phyloP scores from a whole-genome alignment of 2,329 filamentous ascomycete genomes.

The Corniculantispora saksenae region DNA sequence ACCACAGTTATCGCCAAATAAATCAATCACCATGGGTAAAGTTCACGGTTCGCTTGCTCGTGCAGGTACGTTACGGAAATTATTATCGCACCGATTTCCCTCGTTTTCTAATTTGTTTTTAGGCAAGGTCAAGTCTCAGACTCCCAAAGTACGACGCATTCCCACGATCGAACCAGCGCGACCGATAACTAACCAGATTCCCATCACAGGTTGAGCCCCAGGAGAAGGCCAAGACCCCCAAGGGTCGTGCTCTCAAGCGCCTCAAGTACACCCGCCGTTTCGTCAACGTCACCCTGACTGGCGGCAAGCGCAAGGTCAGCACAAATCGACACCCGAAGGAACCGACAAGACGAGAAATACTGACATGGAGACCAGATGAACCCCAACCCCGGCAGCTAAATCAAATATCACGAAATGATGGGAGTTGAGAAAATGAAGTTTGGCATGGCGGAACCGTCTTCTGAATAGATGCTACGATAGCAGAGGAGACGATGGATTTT shows the following conservation, averaged over 20 bases:
- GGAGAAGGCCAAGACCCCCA: conserved; percentile 96
- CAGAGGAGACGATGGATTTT: conserved; percentile 37
- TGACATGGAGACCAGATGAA: conserved; percentile 64
- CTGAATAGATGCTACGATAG: conserved; percentile 34
- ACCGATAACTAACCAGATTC: conserved; percentile 33
- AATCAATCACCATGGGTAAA: conserved; percentile 75
- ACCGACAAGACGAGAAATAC: not conserved
- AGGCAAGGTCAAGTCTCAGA: conserved; percentile 98
- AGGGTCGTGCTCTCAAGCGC: conserved; percentile 97
- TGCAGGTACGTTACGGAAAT: conserved; percentile 55
- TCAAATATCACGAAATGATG: conserved; percentile 25
- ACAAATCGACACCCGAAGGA: not conserved
- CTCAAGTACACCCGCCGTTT: conserved; percentile 96
- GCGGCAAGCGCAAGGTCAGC: conserved; percentile 95
- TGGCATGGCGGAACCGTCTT: conserved; percentile 35
- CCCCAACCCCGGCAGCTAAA: conserved; percentile 77
- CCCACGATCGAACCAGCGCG: conserved; percentile 25
- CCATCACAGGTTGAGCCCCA: conserved; percentile 72
- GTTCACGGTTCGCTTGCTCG: conserved; percentile 92
- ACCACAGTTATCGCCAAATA: conserved; percentile 38
- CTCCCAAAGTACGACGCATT: conserved; percentile 71
- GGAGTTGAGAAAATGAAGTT: conserved; percentile 32
- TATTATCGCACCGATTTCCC: conserved; percentile 20
- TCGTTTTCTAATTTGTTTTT: conserved; percentile 59
- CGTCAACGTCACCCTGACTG: conserved; percentile 96